Conservation (phyloP, 805 yeast species). For the Zygoascus tannicola region DNA sequence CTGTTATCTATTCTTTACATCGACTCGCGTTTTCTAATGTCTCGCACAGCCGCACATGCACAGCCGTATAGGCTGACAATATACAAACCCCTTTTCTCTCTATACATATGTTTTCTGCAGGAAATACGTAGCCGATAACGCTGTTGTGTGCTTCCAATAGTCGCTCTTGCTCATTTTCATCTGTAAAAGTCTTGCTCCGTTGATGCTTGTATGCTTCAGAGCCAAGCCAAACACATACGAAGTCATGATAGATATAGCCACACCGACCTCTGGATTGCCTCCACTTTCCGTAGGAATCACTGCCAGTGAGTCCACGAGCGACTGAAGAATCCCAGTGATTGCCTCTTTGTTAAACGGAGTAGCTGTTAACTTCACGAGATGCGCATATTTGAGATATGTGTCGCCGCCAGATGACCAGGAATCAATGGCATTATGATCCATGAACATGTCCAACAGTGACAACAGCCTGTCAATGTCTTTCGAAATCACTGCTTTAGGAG, state of each 20-base stretch:
- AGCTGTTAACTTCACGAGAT: slow-evolving; percentile 4
- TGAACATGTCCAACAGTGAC: slow-evolving; percentile 19
- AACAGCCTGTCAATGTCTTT: slow-evolving; percentile 25
- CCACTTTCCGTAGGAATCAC: slow-evolving; percentile 4
- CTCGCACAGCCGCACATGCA: no score
- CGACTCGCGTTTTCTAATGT: no score
- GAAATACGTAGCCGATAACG: slow-evolving; percentile 14
- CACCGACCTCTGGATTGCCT: slow-evolving; percentile 12
- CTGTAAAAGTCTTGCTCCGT: slow-evolving; percentile 10
- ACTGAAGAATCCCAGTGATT: background rate
- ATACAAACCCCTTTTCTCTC: no score
- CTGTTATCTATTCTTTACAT: no score
- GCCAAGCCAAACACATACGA: slow-evolving; percentile 19
- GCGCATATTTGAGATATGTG: slow-evolving; percentile 29
- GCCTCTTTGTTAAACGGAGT: background rate
- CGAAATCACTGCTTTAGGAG: slow-evolving; percentile 61
- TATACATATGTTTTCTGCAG: no score
- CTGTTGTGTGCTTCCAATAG: slow-evolving; percentile 12
- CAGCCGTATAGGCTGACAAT: no score
- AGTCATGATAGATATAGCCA: slow-evolving; percentile 23
- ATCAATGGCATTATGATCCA: slow-evolving; percentile 15
- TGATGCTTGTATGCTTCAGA: background rate
- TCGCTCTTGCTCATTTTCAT: slow-evolving; percentile 15
- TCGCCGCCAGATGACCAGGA: slow-evolving; percentile 30
- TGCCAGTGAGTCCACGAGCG: slow-evolving; percentile 9